phyloP scores from a whole-genome alignment of 306 rosid genomes.

The Pterocarpus santalinus region DNA sequence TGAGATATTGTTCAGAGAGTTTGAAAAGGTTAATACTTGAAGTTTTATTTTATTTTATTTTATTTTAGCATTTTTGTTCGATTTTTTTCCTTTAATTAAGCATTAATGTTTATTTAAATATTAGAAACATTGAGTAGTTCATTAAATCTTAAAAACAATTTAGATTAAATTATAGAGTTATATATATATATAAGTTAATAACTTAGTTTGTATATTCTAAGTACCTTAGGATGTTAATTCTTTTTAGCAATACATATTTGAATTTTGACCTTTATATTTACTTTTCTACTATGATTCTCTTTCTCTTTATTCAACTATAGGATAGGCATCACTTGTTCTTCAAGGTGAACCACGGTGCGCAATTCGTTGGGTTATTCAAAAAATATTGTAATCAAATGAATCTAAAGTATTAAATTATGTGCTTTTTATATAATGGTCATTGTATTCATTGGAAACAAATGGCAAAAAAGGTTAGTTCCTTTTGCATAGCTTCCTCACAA shows the following conservation, averaged over 20 bases:
- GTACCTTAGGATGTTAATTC: not conserved
- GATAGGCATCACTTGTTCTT: slow-evolving; percentile 37
- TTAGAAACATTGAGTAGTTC: too few relatives aligned
- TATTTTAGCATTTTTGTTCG: too few relatives aligned
- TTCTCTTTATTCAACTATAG: slow-evolving; percentile 40
- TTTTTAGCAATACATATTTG: not conserved
- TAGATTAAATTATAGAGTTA: not conserved
- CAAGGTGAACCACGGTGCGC: not conserved
- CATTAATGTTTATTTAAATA: too few relatives aligned
- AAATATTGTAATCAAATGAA: not conserved
- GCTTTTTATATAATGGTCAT: not conserved
- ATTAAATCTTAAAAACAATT: too few relatives aligned
- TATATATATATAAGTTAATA: not conserved
- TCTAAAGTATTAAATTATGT: not conserved
- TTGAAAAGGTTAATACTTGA: too few relatives aligned
- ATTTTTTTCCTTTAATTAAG: too few relatives aligned
- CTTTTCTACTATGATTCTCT: not conserved
- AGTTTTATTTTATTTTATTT: too few relatives aligned
- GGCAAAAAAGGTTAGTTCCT: slow-evolving; percentile 38
- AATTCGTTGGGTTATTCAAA: not conserved
- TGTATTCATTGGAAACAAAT: not conserved
- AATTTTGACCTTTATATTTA: not conserved
- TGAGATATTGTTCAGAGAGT: too few relatives aligned
- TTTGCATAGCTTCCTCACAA: not conserved
- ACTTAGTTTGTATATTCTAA: not conserved